Evolutionary conservation across 2,329 filamentous ascomycete genomes (phyloP), one percentile per base, ranked within the genome.

Genomic region (Didymella pinodella): DNA sequence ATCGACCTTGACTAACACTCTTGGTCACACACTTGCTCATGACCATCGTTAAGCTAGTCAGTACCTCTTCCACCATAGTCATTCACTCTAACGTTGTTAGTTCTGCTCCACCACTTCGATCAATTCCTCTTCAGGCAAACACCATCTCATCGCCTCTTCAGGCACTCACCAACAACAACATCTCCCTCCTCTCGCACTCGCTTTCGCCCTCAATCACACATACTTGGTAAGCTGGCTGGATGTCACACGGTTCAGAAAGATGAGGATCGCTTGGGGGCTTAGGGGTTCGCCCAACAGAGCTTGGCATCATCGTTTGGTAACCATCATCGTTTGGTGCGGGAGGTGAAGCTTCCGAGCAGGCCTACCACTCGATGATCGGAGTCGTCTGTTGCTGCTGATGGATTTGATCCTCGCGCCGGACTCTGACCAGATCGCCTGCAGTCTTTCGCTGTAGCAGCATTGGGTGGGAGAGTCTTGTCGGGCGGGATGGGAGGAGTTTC

Each of bases 211-310:
- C 20, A 26, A 18, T 25, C 6, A 45, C 25, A 56, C 18, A 47
- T 32, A 28, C 41, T 32, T 7, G 48, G 43, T 29, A 51, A 25
- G 34, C 36, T 57, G 54, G 48, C 20, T 57, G 48, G 43, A 6
- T 57, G 36, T 53, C 54, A 31, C 48, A 53, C 36, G 54, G 44
- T 53, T 57, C 44, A 53, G 48, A 52, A 57, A 48, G 54, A 57
- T 40, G 48, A 53, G 48, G 54, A 53, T 31, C 36, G 54, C 49
- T 49, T 53, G 22, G 55, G 49, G 18, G 45, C 49, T 58, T 53
- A 48, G 48, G 34, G 36, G 14, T 48, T 22, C 7, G 25, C 25
- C 36, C 38, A 49, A 53, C 7, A 45, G 34, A 52, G 40, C 40
- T 34, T 54, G 55, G 45, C 45, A 53, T 31, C 25, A 48, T 48